Conservation (phyloP, 208 protist genomes). For the Novymonas esmeraldas region DNA sequence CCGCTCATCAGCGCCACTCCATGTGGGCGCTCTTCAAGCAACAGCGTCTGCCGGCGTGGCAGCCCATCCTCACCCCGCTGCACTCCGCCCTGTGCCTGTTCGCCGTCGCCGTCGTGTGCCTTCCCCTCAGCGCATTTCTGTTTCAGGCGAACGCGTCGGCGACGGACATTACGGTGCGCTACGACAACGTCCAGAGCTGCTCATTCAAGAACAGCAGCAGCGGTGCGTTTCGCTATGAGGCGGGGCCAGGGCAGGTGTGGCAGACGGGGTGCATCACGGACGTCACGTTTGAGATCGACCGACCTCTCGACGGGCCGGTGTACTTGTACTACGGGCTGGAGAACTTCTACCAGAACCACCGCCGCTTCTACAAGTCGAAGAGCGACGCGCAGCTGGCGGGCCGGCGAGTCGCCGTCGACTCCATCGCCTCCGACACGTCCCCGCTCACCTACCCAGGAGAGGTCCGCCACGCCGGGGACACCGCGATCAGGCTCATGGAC, state of each 20-base stretch:
- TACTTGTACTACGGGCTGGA: constrained; percentile 98
- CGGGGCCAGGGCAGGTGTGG: constrained; percentile 12
- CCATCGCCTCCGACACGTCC: constrained; percentile 39
- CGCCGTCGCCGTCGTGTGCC: constrained; percentile 90
- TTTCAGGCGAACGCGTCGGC: constrained; percentile 71
- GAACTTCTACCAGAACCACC: constrained; percentile 99
- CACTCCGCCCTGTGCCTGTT: constrained; percentile 92
- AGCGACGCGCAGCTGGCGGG: constrained; percentile 81
- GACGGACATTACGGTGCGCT: constrained; percentile 67
- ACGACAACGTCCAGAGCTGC: constrained; percentile 70
- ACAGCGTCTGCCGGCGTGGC: constrained; percentile 96
- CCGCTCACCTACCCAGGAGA: constrained; percentile 71
- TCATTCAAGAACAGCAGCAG: constrained; percentile 33
- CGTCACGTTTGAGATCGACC: constrained; percentile 56
- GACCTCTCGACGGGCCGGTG: constrained; percentile 86
- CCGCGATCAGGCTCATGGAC: constrained; percentile 14
- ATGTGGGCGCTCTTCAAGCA: constrained; percentile 82
- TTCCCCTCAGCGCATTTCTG: constrained; percentile 91
- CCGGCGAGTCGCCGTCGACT: constrained; percentile 2
- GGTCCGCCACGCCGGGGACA: constrained; percentile 32
- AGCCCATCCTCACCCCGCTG: constrained; percentile 95
- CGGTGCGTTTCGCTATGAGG: constrained; percentile 47
- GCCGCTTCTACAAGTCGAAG: constrained; percentile 89
- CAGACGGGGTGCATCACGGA: constrained; percentile 63
- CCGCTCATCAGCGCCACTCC: constrained; percentile 11